phyloP scores from a whole-genome alignment of 208 protist genomes.

The Acanthamoeba sp. region DNA sequence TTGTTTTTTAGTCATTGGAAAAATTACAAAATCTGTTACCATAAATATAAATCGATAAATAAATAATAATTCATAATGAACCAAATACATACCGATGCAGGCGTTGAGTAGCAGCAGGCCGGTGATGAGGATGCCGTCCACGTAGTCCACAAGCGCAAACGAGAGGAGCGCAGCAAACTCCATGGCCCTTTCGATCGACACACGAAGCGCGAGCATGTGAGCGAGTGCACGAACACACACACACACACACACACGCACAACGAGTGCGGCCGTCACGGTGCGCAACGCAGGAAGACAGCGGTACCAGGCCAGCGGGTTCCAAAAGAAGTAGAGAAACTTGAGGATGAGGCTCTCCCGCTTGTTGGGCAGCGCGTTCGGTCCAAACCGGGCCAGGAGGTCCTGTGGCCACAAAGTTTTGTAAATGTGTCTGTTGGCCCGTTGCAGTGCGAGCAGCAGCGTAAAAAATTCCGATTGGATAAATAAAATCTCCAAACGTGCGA shows the following conservation, averaged over 20 bases:
- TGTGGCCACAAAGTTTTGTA: not conserved
- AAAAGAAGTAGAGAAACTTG: conserved; percentile 81
- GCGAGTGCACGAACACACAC: not conserved
- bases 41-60: no score
- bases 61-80: no score
- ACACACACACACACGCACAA: not conserved
- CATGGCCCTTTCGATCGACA: conserved; percentile 52
- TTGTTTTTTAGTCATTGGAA: no score
- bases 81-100: conserved; percentile 80
- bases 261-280: not conserved
- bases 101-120: conserved; percentile 82
- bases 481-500: no score
- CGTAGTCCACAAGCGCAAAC: conserved; percentile 57
- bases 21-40: no score
- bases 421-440: no score
- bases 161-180: conserved; percentile 55
- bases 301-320: conserved; percentile 85
- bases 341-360: conserved; percentile 72
- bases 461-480: no score
- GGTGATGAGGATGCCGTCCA: conserved; percentile 52
- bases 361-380: conserved; percentile 83
- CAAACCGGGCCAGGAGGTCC: conserved; percentile 67
- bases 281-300: not conserved
- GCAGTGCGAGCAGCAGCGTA: no score
- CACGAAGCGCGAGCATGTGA: not conserved